phyloP scores from a whole-genome alignment of 768 basidiomycete species.

The Leccinum boreale region DNA sequence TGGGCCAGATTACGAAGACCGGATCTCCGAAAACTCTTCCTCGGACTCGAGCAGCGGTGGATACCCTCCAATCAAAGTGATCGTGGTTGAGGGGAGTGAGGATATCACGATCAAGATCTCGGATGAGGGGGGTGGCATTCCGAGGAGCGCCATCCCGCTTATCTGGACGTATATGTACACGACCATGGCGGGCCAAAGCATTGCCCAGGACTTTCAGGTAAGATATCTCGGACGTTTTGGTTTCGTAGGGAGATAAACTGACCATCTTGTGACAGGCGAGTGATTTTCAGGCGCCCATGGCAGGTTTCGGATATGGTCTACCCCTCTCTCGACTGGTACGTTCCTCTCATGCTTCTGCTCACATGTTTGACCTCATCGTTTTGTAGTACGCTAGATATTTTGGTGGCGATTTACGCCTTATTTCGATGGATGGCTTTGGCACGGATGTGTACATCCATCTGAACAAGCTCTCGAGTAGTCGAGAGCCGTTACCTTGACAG shows the following conservation, averaged over 20 bases:
- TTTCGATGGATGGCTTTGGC: constrained; percentile 96
- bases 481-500: constrained; percentile 61
- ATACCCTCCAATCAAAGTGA: constrained; percentile 31
- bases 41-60: background rate
- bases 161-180: constrained; percentile 99
- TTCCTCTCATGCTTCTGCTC: constrained; percentile 3
- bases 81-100: constrained; percentile 96
- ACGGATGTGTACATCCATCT: constrained; percentile 92
- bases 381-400: constrained; percentile 88
- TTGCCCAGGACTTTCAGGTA: constrained; percentile 67
- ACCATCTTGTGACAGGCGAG: constrained; percentile 43
- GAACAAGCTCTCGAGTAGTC: constrained; percentile 80
- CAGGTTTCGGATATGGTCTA: constrained; percentile 92
- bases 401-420: constrained; percentile 85
- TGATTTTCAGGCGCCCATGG: constrained; percentile 98
- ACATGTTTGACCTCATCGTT: background rate
- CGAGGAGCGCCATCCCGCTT: constrained; percentile 78
- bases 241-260: background rate
- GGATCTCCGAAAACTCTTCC: background rate
- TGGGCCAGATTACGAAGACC: constrained; percentile 74
- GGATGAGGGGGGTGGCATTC: constrained; percentile 93
- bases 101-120: constrained; percentile 99
- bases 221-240: background rate
- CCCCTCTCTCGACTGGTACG: constrained; percentile 86
- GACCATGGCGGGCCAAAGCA: constrained; percentile 68